phyloP scores from a whole-genome alignment of 106 monocot genomes.

The Allium sativum region DNA sequence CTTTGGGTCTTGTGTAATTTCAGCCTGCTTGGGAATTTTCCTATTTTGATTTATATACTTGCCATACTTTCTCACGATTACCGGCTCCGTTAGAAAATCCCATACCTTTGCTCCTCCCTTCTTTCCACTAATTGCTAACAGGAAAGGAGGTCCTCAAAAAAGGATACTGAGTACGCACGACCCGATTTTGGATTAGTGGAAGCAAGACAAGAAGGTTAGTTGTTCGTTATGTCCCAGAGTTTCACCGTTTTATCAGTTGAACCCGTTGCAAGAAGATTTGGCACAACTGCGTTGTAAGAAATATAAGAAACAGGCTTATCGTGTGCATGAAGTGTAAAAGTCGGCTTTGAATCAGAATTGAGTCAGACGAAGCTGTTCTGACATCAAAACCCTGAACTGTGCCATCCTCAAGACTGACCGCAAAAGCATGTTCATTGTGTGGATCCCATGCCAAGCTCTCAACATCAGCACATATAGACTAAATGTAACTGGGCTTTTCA shows the following conservation, averaged over 20 bases:
- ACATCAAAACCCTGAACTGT: slow-evolving; percentile 90
- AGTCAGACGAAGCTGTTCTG: slow-evolving; percentile 30
- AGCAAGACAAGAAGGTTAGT: slow-evolving; percentile 77
- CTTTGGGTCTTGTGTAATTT: not conserved
- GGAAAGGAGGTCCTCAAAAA: slow-evolving; percentile 57
- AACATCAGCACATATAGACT: slow-evolving; percentile 62
- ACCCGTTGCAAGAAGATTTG: slow-evolving; percentile 84
- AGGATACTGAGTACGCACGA: slow-evolving; percentile 44
- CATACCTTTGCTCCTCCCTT: slow-evolving; percentile 41
- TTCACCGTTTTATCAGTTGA: slow-evolving; percentile 96
- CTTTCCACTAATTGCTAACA: slow-evolving; percentile 52
- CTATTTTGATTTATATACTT: slow-evolving; percentile 8
- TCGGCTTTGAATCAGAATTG: slow-evolving; percentile 28
- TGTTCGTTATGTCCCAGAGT: slow-evolving; percentile 87
- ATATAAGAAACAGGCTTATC: slow-evolving; percentile 70
- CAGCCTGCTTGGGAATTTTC: not conserved
- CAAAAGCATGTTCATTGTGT: slow-evolving; percentile 61
- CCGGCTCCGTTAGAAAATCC: slow-evolving; percentile 20
- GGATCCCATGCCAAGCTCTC: slow-evolving; percentile 95
- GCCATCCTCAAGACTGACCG: slow-evolving; percentile 89
- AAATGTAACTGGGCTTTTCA: slow-evolving; percentile 25
- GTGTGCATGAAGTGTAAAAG: slow-evolving; percentile 82
- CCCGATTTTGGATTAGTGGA: slow-evolving; percentile 62
- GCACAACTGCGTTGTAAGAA: slow-evolving; percentile 42
- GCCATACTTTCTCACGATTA: slow-evolving; percentile 3